A percentile compares a stretch with the other conserved stretches of the same genome.
phyloP scores from a whole-genome alignment of 2,329 filamentous ascomycete species.

The Pseudogymnoascus sp. region DNA sequence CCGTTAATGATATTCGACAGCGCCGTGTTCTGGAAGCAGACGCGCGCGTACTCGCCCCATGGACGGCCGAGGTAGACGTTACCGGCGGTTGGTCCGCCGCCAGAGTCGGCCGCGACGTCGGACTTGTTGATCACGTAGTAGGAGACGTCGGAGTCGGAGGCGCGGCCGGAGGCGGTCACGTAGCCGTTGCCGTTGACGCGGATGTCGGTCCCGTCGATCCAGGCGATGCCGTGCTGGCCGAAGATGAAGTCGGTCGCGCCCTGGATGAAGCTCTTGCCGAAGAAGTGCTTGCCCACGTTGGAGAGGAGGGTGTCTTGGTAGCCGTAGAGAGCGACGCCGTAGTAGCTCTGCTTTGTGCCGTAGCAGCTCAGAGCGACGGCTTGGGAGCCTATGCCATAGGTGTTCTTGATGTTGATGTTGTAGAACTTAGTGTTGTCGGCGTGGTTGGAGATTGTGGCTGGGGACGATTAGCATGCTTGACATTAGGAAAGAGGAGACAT shows the following conservation, averaged over 20 bases:
- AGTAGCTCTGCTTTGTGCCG: slow-evolving; percentile 46
- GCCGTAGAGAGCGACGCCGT: slow-evolving; percentile 46
- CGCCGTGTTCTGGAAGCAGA: slow-evolving; percentile 41
- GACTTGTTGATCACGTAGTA: slow-evolving; percentile 51
- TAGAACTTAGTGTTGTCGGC: slow-evolving; percentile 46
- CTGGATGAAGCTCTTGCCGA: slow-evolving; percentile 47
- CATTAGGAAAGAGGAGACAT: not conserved
- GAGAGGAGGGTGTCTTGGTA: slow-evolving; percentile 48
- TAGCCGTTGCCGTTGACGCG: slow-evolving; percentile 37
- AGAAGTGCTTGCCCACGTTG: slow-evolving; percentile 46
- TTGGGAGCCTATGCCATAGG: slow-evolving; percentile 41
- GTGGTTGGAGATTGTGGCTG: slow-evolving; percentile 25
- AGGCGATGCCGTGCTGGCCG: slow-evolving; percentile 42
- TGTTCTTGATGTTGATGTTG: slow-evolving; percentile 51
- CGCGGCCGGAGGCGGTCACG: slow-evolving; percentile 40
- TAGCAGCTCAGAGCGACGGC: slow-evolving; percentile 47
- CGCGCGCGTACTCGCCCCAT: slow-evolving; percentile 43
- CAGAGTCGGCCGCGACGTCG: slow-evolving; percentile 35
- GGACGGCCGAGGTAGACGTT: slow-evolving; percentile 45
- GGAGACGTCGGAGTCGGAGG: slow-evolving; percentile 32
- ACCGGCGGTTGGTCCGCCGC: slow-evolving; percentile 31
- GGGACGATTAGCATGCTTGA: slow-evolving; percentile 7
- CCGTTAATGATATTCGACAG: slow-evolving; percentile 43
- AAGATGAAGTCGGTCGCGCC: slow-evolving; percentile 55
- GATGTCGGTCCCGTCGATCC: slow-evolving; percentile 44